Evolutionary conservation across 441 rosid species (phyloP).

Genomic region (Theobroma grandiflorum): DNA sequence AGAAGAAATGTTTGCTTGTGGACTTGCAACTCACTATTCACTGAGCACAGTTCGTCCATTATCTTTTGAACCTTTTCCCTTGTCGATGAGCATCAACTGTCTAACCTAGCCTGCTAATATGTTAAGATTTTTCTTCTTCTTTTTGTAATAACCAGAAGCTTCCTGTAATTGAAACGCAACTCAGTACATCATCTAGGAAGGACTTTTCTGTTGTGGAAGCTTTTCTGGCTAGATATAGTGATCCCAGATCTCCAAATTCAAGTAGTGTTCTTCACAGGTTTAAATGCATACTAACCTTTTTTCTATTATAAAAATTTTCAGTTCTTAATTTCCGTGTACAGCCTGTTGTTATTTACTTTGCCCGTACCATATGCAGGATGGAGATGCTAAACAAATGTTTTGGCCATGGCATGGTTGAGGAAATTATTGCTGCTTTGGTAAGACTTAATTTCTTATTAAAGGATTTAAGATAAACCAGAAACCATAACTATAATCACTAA

Average conservation of each 20-base stretch:
- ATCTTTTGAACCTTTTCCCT: slow-evolving; percentile 15
- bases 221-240: slow-evolving; percentile 57
- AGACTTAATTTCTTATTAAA: background rate
- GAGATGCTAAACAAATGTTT: slow-evolving; percentile 73
- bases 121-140: background rate
- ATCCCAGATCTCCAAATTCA: slow-evolving; percentile 59
- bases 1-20: slow-evolving; percentile 81
- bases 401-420: slow-evolving; percentile 77
- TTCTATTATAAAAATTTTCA: background rate
- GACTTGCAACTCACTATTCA: slow-evolving; percentile 82
- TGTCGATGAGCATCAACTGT: background rate
- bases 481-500: background rate
- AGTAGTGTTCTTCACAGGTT: slow-evolving; percentile 72
- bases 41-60: slow-evolving; percentile 49
- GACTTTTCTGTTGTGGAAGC: slow-evolving; percentile 78
- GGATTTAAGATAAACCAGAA: background rate
- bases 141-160: slow-evolving; percentile 50
- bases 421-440: slow-evolving; percentile 80
- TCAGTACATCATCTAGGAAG: slow-evolving; percentile 67
- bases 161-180: slow-evolving; percentile 59
- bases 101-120: background rate
- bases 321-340: background rate
- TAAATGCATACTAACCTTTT: slow-evolving; percentile 9
- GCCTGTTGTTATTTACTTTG: background rate
- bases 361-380: slow-evolving; percentile 44